Base-by-base conservation (phyloP, 2,329 filamentous ascomycete species). In the Talaromyces pinophilus region DNA sequence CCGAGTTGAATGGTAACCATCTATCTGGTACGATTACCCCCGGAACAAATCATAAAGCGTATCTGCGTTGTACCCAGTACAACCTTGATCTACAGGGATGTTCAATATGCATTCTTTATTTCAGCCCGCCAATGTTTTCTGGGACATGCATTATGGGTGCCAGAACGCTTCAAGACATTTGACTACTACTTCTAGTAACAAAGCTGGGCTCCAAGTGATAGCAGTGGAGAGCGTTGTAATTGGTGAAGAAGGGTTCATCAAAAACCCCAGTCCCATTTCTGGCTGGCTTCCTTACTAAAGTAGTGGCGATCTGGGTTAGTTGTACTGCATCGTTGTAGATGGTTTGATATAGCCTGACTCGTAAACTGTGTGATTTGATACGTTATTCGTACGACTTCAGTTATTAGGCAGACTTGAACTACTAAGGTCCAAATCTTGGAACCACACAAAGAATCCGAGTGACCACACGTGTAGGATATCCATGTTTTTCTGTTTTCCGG, bases 341-440 rank as follows among this genome's bases (percentile, higher is more conserved):
- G n/a, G n/a, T 57, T 25, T 57, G 33, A 38, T 40, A 40, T 57
- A 5, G 19, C 33, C 54, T 57, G 54, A 57, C 54, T 57, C n/a
- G 11, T 38, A 38, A 57, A n/a, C 4, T 25, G 30, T 17, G 17
- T 57, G 54, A 15, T 38, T 15, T 57, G 33, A 22, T 22, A 38
- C 54, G 33, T 19, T 57, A 57, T 57, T 25, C 11, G 54, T 40
- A 11, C 54, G 11, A 57, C 54, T 57, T 55, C 33, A 22, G 28
- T 35, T 35, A 8, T 38, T 11, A 15, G 33, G n/a, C 7, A 19
- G 15, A 5, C 22, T 17, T 55, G 8, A 35, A 19, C 5, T n/a
- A 35, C 5, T 13, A 22, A 15, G n/a, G 30, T 38, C n/a, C 13
- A 13, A 15, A 54, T 13, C 50, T 3, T 52, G 28, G 50, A 33